phyloP scores from a whole-genome alignment of 176 grass and related monocot genomes.

The Raddia guianensis region DNA sequence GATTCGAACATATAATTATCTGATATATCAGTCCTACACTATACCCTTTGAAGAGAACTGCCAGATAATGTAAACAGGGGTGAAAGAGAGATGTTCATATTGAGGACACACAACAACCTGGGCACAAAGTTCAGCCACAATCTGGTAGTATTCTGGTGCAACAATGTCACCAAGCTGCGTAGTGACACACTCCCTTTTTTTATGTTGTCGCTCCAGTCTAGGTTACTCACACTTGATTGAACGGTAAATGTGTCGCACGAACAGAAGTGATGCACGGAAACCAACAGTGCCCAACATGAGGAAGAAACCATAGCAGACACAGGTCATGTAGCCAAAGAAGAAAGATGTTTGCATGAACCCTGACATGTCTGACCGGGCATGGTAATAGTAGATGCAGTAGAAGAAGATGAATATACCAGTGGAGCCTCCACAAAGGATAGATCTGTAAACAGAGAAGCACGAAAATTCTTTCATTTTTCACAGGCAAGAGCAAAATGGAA shows the following conservation, averaged over 20 bases:
- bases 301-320: constrained; percentile 94
- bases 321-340: constrained; percentile 99
- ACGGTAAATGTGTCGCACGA: constrained; percentile 88
- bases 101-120: constrained; percentile 8
- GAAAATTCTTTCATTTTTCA: not conserved
- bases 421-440: constrained; percentile 87
- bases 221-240: constrained; percentile 92
- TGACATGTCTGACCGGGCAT: constrained; percentile 90
- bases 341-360: constrained; percentile 98
- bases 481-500: not conserved
- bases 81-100: not conserved
- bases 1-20: constrained; percentile 24
- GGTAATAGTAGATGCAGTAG: constrained; percentile 98
- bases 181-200: not conserved
- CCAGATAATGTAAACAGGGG: not conserved
- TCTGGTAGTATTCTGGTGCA: not conserved
- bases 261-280: constrained; percentile 81
- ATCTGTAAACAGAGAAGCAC: constrained; percentile 46
- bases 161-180: not conserved
- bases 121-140: constrained; percentile 29
- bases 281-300: constrained; percentile 89
- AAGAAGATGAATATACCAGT: constrained; percentile 89
- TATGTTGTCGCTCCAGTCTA: not conserved
- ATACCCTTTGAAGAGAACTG: not conserved
- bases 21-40: constrained; percentile 18